Base-by-base conservation (phyloP, 352 stramenopile genomes). In the Phytopythium delawarense region DNA sequence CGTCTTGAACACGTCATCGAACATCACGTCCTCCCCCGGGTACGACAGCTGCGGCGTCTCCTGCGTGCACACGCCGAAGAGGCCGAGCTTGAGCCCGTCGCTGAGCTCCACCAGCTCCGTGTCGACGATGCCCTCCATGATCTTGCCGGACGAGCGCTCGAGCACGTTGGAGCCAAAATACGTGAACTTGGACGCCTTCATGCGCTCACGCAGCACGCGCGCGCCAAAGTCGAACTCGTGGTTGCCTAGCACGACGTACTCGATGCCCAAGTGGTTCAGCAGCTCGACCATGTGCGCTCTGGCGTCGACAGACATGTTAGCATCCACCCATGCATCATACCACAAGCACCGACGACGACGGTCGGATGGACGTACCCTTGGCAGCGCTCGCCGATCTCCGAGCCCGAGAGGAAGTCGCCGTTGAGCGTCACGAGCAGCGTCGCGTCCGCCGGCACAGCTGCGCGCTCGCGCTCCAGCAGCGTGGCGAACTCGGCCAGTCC, bases 141-240 rank as follows among this genome's bases (percentile, higher is more conserved):
- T 44, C n/a, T 59, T 40, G 23, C 66, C 67, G n/a, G 72, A 67
- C 16, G 44, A 59, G n/a, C 61, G 59, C 1, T 84, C 65, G 30
- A 59, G 63, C 18, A 86, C 65, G 46, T 86, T 86, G 23, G 72
- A 79, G 56, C 76, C 76, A 58, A 86, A 76, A 62, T 65, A 82
- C 59, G 71, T 77, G 59, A 79, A 86, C 37, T 69, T 68, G n/a
- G 76, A 76, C 48, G 69, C 65, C 16, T 30, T 39, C 50, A 86
- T 76, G 50, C 70, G 72, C 52, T 83, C 42, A n/a, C 59, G 64
- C 28, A 86, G 63, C 48, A 74, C 62, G 8, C 63, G 15, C 18
- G 62, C 51, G 5, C 77, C 77, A 61, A 84, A 87, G 53, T 87
- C 77, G 44, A 83, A 87, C 64, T 87, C 77, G 65, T 87, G 77